Conservation (phyloP, 148 eudicot species). For the Rheum nobile region DNA sequence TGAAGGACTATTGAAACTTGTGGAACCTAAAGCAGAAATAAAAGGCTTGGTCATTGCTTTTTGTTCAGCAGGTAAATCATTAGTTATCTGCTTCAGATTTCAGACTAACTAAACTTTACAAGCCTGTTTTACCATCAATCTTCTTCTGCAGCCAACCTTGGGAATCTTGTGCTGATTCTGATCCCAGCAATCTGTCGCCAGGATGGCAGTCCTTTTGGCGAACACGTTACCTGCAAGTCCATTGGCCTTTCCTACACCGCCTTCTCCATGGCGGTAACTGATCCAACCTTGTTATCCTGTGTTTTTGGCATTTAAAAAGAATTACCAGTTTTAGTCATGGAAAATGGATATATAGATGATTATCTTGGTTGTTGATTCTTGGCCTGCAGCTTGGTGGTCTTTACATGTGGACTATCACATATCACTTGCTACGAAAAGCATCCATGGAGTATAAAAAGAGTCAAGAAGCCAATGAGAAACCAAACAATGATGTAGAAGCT, state of each 20-base stretch:
- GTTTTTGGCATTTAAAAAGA: too few species aligned
- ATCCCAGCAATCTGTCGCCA: slow-evolving; percentile 75
- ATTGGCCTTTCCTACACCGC: slow-evolving; percentile 66
- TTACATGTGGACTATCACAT: slow-evolving; percentile 72
- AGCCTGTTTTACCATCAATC: neutral
- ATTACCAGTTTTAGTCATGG: neutral
- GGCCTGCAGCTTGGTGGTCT: slow-evolving; percentile 58
- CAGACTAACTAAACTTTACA: too few species aligned
- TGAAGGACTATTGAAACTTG: slow-evolving; percentile 57
- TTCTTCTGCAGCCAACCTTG: slow-evolving; percentile 55
- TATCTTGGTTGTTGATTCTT: neutral
- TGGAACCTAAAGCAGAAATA: slow-evolving; percentile 54
- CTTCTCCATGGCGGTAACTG: slow-evolving; percentile 86
- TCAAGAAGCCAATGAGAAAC: slow-evolving; percentile 21
- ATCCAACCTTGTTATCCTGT: too few species aligned
- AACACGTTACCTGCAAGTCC: slow-evolving; percentile 33
- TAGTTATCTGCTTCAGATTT: too few species aligned
- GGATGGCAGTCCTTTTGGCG: slow-evolving; percentile 71
- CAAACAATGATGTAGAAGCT: slow-evolving; percentile 58
- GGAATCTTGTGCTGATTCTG: slow-evolving; percentile 65
- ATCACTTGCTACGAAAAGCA: slow-evolving; percentile 48
- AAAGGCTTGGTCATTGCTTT: slow-evolving; percentile 65
- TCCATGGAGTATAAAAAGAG: slow-evolving; percentile 25
- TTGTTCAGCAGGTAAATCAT: slow-evolving; percentile 46
- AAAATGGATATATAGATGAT: neutral